Evolutionary conservation across 2,329 filamentous ascomycete species (phyloP), one percentile per base, ranked within the genome.

Genomic region (Stemphylium beticola): DNA sequence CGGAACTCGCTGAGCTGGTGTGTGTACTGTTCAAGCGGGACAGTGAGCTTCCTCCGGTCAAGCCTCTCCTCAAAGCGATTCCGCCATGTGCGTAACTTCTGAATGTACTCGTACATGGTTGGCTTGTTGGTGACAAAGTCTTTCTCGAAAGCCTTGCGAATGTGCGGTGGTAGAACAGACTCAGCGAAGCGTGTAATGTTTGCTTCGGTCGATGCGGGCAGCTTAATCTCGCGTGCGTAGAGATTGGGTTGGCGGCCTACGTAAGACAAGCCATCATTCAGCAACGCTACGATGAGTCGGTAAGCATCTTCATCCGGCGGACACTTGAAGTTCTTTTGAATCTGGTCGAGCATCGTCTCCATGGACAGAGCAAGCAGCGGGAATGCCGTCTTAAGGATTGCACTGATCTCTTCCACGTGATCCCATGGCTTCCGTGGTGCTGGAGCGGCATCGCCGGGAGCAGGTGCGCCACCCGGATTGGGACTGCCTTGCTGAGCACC

Each of bases 301-400:
- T 98, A 98, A 2, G 95, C 96, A 78, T 99, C 95, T 74, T 99
- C 95, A 68, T 99, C 95, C 0, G 93, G 93, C 12, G 93, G 93
- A 68, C 95, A 98, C 78, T 99, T 99, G 85, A 99, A 99, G 77
- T 98, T 90, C 81, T 98, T 98, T 75, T 95, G 90, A 55, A 99
- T 96, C 77, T 98, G 93, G 72, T 99, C 95, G 26, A 98, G 93
- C 92, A 98, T 99, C 0, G 93, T 96, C 79, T 99, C 95, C 95
- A 99, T 98, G 0, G 93, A 97, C 38, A 98, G 81, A 9, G 96
- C 95, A 65, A 99, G 84, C 15, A 99, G 83, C 20, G 95, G 95
- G 81, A 98, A 99, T 0, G 93, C 93, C 6, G 95, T 98, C 82
- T 99, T 98, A 49, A 99, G 86, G 26, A 92, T 90, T 31, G 92